Evolutionary conservation across 768 basidiomycete genomes (phyloP), one percentile per base, ranked within the genome.

Genomic region (Leccinum subgranulosum): DNA sequence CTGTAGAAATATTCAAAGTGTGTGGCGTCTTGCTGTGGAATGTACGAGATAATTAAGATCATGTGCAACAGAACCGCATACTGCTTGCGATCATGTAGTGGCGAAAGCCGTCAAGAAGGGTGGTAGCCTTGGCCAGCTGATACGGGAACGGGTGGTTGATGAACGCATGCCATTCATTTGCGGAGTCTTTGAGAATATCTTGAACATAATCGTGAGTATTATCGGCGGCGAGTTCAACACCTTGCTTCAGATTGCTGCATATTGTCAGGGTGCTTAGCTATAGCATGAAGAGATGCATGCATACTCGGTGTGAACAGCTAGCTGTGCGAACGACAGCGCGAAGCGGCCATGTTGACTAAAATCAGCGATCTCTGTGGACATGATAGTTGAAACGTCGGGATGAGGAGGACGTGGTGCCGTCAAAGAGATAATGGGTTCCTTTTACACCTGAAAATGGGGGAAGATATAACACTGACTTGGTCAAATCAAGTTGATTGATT

Each of bases 1-100:
- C 57, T 23, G 49, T 49, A 58, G 23, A 34, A 58, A 28, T 50
- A 29, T 31, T 58, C 57, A 12, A 58, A 56, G 49, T 58, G 57
- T 10, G 31, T 14, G 5, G 39, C 55, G 23, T 58, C 55, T 58
- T 58, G 57, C 57, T 58, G 41, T 25, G 12, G 14, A 8, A n/a
- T 19, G 8, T 8, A 8, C 19, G 23, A 4, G 17, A 3, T n/a
- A 3, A 21, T 45, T 4, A 5, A 14, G 5, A 33, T 5, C 2
- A 21, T 8, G n/a, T n/a, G 0, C 3, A 11, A 45, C 21, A 14
- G n/a, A 33, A n/a, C 1, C 15, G 2, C 6, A 9, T 15, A 6
- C 3, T 5, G 21, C 57, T 43, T 33, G 58, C 57, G 23, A 58
- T 50, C 48, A 49, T 58, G 12, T 57, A 57, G 39, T 58, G 57